Conservation (phyloP, 73 alveolate genomes). For the Stentor coeruleus region DNA sequence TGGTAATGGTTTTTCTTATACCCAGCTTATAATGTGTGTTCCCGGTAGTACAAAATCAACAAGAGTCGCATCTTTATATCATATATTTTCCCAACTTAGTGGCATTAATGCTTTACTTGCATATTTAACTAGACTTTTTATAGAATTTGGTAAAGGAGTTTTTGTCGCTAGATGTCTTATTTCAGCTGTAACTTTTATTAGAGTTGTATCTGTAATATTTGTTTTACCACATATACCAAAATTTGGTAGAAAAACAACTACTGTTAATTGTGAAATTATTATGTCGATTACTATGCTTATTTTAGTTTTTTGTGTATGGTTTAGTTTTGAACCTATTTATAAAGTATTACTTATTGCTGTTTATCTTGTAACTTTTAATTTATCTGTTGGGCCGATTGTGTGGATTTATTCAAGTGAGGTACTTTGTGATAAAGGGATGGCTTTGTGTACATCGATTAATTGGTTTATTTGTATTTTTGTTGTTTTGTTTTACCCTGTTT, state of each 20-base stretch:
- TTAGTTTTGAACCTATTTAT: no score
- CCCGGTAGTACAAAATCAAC: background rate
- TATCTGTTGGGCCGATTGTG: slow-evolving; percentile 21
- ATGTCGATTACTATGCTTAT: background rate
- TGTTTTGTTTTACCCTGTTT: background rate
- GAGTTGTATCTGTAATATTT: slow-evolving; percentile 1
- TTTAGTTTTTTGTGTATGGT: background rate
- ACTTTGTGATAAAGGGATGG: background rate
- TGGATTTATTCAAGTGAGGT: slow-evolving; percentile 5
- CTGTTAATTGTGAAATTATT: background rate
- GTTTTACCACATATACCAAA: background rate
- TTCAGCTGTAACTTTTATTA: background rate
- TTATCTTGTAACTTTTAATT: background rate
- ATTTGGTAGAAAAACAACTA: background rate
- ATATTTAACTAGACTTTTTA: background rate
- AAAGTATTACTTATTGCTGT: background rate
- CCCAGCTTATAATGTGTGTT: background rate
- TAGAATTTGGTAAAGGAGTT: background rate
- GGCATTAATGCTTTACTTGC: background rate
- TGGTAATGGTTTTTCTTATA: background rate
- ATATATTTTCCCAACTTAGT: background rate
- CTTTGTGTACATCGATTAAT: background rate
- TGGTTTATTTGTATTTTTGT: background rate
- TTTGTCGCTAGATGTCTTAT: background rate
- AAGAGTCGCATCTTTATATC: background rate